Evolutionary conservation across 2,329 filamentous ascomycete species (phyloP).

Genomic region (Venturia asperata): DNA sequence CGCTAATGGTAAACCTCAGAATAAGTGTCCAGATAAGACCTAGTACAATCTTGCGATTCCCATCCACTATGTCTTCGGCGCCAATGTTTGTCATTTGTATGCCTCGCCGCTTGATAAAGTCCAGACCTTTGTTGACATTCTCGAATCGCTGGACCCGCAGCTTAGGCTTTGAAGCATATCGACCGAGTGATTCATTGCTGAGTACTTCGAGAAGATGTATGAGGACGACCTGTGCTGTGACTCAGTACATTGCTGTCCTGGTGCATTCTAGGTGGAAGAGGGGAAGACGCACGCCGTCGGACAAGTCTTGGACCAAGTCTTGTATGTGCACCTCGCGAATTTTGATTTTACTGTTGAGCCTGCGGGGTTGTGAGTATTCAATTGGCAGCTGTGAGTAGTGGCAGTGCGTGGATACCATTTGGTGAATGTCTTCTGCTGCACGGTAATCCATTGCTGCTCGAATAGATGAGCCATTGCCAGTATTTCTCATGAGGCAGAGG

Average conservation of each 20-base stretch:
- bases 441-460: constrained; percentile 61
- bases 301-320: constrained; percentile 81
- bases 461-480: constrained; percentile 28
- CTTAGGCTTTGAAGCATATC: constrained; percentile 94
- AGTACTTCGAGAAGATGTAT: constrained; percentile 97
- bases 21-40: constrained; percentile 98
- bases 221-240: constrained; percentile 63
- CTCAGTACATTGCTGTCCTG: background rate
- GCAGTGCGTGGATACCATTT: constrained; percentile 65
- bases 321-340: constrained; percentile 70
- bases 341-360: constrained; percentile 94
- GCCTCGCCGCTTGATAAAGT: constrained; percentile 82
- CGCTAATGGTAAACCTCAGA: constrained; percentile 94
- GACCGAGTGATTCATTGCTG: constrained; percentile 85
- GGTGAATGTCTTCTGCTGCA: constrained; percentile 98
- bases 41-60: constrained; percentile 94
- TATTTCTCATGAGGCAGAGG: background rate
- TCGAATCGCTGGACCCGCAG: constrained; percentile 95
- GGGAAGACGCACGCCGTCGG: constrained; percentile 69
- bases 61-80: constrained; percentile 95
- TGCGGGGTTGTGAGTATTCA: constrained; percentile 31
- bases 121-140: constrained; percentile 91
- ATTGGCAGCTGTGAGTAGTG: constrained; percentile 2
- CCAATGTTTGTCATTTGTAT: constrained; percentile 99
- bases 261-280: constrained; percentile 12